Percentiles rank a stretch among this genome's conserved stretches.
Evolutionary conservation across 129 eudicot genomes (phyloP).

Genomic region (Lonicera japonica): DNA sequence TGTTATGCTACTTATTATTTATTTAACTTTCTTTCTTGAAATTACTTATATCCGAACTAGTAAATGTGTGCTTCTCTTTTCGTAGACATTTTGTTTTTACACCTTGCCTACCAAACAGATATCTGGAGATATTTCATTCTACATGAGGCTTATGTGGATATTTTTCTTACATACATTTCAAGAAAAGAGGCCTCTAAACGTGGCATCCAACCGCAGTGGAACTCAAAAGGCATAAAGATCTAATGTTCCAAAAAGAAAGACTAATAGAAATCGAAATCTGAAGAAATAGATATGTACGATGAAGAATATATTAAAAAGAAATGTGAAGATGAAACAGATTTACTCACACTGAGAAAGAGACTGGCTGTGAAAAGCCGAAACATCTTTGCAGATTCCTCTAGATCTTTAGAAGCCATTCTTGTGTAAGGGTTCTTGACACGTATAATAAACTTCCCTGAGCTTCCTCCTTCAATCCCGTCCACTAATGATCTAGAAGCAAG

Average conservation of each 20-base stretch:
- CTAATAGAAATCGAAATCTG: too few species aligned
- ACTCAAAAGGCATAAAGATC: constrained; percentile 4
- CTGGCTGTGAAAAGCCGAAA: constrained; percentile 76
- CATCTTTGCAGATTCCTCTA: constrained; percentile 80
- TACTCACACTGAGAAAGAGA: constrained; percentile 84
- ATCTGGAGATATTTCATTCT: too few species aligned
- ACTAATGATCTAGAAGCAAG: constrained; percentile 71
- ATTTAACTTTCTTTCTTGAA: too few species aligned
- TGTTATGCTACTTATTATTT: too few species aligned
- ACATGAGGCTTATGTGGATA: too few species aligned
- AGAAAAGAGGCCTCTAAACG: not conserved
- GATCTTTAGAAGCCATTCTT: constrained; percentile 85
- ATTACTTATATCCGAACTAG: too few species aligned
- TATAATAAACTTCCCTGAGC: constrained; percentile 64
- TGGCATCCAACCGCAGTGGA: constrained; percentile 6
- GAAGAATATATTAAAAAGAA: not conserved
- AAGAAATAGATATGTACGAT: too few species aligned
- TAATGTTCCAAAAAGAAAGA: not conserved
- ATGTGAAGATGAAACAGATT: not conserved
- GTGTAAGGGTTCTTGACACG: constrained; percentile 77
- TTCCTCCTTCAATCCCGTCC: constrained; percentile 64
- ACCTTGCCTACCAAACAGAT: not conserved
- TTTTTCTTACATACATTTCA: too few species aligned
- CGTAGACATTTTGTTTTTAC: too few species aligned
- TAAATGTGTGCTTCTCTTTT: too few species aligned